These are phyloP conservation scores for Aspergillus udagawae DNA, from an alignment of 2,329 filamentous ascomycete species.

Conservation along the genomic window DNA sequence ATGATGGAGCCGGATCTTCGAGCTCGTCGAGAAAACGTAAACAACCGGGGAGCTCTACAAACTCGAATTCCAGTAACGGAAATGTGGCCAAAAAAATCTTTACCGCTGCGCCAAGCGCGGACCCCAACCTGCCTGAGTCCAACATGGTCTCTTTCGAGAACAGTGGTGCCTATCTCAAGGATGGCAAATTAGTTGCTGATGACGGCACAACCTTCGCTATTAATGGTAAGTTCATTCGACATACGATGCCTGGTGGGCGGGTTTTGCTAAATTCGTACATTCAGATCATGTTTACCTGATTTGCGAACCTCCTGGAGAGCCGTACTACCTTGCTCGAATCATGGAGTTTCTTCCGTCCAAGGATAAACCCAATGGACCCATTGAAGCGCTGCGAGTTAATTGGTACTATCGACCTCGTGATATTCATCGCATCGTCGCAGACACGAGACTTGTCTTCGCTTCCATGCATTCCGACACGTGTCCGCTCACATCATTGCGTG, in stretches of 20 bases:
- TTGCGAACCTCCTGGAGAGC: conserved; percentile 94
- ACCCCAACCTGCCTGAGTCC: conserved; percentile 51
- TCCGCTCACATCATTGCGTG: conserved; percentile 84
- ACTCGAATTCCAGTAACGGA: conserved; percentile 28
- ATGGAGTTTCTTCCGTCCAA: conserved; percentile 94
- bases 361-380: conserved; percentile 66
- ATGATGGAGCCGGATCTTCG: conserved; percentile 38
- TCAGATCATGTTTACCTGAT: conserved; percentile 85
- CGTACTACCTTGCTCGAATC: conserved; percentile 94
- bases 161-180: conserved; percentile 62
- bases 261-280: conserved; percentile 1
- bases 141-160: conserved; percentile 89
- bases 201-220: conserved; percentile 79
- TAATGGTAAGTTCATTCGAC: conserved; percentile 66
- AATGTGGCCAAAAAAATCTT: conserved; percentile 35
- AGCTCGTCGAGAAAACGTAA: conserved; percentile 78
- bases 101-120: conserved; percentile 29
- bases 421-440: conserved; percentile 85
- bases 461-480: conserved; percentile 99
- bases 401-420: conserved; percentile 98
- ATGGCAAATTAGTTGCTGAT: conserved; percentile 79
- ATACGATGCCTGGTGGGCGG: conserved; percentile 12
- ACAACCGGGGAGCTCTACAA: conserved; percentile 51
- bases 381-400: conserved; percentile 89
- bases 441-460: conserved; percentile 86